Evolutionary conservation across 768 basidiomycete species (phyloP).

Genomic region (Pisolithus sp.): DNA sequence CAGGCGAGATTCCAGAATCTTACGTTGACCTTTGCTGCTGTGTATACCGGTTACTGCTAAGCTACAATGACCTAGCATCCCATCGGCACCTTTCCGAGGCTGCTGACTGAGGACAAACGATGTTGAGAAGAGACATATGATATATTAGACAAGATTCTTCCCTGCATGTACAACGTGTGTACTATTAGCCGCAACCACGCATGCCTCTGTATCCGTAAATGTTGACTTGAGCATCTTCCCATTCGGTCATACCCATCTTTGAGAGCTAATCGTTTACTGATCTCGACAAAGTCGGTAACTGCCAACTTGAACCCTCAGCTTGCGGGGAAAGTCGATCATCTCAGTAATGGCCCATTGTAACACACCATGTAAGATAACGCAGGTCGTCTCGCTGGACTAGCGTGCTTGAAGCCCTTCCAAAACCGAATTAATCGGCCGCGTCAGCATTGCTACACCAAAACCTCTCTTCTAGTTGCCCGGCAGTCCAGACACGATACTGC

Average conservation of each 20-base stretch:
- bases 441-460: too few species aligned
- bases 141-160: not conserved
- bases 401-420: too few species aligned
- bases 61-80: constrained; percentile 26
- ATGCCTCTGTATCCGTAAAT: not conserved
- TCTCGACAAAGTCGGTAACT: too few species aligned
- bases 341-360: too few species aligned
- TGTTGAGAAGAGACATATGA: constrained; percentile 5
- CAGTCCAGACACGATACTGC: too few species aligned
- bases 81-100: constrained; percentile 28
- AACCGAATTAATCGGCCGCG: too few species aligned
- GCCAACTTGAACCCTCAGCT: too few species aligned
- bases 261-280: constrained; percentile 47
- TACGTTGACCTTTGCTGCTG: constrained; percentile 32
- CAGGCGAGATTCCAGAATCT: constrained; percentile 14
- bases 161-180: not conserved
- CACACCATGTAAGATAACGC: too few species aligned
- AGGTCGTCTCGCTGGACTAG: too few species aligned
- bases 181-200: not conserved
- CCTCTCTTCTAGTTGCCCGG: too few species aligned
- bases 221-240: not conserved
- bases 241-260: constrained; percentile 38
- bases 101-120: constrained; percentile 24
- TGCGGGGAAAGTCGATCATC: too few species aligned
- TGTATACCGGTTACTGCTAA: constrained; percentile 22